Percentiles rank a stretch among this genome's conserved stretches.
Evolutionary conservation across 768 basidiomycete genomes (phyloP).

Genomic region (Saitozyma podzolica): DNA sequence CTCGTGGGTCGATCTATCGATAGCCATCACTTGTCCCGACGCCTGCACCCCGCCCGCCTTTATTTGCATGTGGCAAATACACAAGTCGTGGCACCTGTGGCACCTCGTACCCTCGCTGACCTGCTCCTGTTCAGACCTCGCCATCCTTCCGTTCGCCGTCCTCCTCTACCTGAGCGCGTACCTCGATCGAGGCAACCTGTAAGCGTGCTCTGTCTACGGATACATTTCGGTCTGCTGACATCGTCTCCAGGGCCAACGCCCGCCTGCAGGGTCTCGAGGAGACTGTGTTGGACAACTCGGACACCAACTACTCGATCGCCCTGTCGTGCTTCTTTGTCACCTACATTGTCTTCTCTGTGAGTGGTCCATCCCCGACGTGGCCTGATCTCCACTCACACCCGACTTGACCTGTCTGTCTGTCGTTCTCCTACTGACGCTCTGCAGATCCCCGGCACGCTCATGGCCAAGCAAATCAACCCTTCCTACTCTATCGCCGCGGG

Average conservation of each 20-base stretch:
- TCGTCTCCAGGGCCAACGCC: constrained; percentile 40
- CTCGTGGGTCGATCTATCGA: too few relatives aligned
- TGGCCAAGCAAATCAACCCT: constrained; percentile 51
- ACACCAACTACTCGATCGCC: constrained; percentile 52
- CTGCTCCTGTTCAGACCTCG: constrained; percentile 27
- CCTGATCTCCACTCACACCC: too few relatives aligned
- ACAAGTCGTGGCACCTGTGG: too few relatives aligned
- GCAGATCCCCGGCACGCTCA: constrained; percentile 53
- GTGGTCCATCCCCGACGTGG: too few relatives aligned
- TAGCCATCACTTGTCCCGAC: background rate
- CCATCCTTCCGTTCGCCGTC: constrained; percentile 54
- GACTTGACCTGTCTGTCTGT: background rate
- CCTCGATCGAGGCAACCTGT: constrained; percentile 54
- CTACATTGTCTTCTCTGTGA: constrained; percentile 45
- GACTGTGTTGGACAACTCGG: constrained; percentile 42
- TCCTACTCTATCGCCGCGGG: constrained; percentile 52
- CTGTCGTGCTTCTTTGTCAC: constrained; percentile 51
- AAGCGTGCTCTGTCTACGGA: constrained; percentile 18
- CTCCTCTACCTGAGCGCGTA: constrained; percentile 55
- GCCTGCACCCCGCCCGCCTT: background rate
- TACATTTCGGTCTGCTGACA: background rate
- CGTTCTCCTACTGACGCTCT: background rate
- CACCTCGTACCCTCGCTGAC: background rate
- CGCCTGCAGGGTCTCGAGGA: constrained; percentile 50
- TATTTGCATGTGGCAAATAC: too few relatives aligned